Base-by-base conservation (phyloP, 2,329 filamentous ascomycete species). In the Ophiostoma piceae region DNA sequence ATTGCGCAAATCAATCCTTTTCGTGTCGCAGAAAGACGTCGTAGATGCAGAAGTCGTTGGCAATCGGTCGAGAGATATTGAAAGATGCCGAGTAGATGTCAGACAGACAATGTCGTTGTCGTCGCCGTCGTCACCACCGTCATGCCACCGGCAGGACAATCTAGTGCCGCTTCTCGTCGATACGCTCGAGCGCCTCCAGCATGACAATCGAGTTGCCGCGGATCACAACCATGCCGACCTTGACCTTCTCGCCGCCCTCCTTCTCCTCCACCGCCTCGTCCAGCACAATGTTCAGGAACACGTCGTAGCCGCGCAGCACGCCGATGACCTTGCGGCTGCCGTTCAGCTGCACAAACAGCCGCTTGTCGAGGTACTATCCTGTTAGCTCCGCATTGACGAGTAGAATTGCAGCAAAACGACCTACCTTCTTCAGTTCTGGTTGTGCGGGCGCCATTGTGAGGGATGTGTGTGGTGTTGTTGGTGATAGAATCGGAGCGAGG, bases 141-240 rank as follows among this genome's bases (percentile, higher is more conserved):
- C 47, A n/a, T 11, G 35, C 35, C 35, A 35, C 35, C 35, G 8
- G 26, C 57, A n/a, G 22, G 2, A 37, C 67, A 43, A 65, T 19
- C 35, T 70, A 70, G 54, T 71, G 69, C n/a, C 47, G 72, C 65
- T 66, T 66, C 65, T 66, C 65, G 37, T 86, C 87, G 74, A 91
- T 90, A 76, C 88, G 83, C 78, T 89, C 87, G 71, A 92, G 80
- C 11, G 88, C 92, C 82, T 99, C 96, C 70, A 99, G 87, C 94
- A 99, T 97, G 70, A 99, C 94, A 35, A 99, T 94, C 1, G 94
- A 97, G 82, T 99, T 99, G 74, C 95, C 95, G 75, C 96, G 92
- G 77, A 99, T 97, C 74, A 97, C 94, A 72, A 96, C 92, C 90
- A 96, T 97, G 78, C 95, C 95, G 71, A 98, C 85, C 76, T 89